A percentile compares a stretch with the other conserved stretches of the same genome.
Conservation (phyloP, 495 filamentous ascomycete genomes). For the Tricharina praecox region DNA sequence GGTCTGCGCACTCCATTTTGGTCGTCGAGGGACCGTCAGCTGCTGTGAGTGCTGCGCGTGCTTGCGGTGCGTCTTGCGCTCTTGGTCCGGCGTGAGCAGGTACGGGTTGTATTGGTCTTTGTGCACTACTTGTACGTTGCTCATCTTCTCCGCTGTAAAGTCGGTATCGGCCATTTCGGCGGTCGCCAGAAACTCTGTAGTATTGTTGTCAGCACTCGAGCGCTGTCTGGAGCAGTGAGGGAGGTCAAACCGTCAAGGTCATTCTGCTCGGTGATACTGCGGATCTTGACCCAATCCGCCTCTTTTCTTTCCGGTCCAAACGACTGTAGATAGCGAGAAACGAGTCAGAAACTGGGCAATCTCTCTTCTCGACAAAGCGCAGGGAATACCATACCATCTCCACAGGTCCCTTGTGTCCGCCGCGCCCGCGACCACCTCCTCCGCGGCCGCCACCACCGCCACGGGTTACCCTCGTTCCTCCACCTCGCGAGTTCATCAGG, state of each 20-base stretch:
- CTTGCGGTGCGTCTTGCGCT: conserved; percentile 58
- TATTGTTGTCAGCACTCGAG: background rate
- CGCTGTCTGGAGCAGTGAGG: background rate
- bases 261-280: conserved; percentile 91
- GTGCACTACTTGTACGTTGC: conserved; percentile 96
- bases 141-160: conserved; percentile 97
- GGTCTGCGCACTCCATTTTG: conserved; percentile 70
- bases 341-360: background rate
- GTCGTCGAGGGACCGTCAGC: conserved; percentile 78
- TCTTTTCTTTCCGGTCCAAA: conserved; percentile 40
- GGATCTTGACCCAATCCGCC: conserved; percentile 87
- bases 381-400: conserved; percentile 5
- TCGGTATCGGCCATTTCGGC: conserved; percentile 94
- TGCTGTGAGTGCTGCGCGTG: conserved; percentile 58
- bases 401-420: conserved; percentile 3
- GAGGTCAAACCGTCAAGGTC: conserved; percentile 57
- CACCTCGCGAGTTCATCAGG: conserved; percentile 23
- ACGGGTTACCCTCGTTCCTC: conserved; percentile 4
- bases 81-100: conserved; percentile 73
- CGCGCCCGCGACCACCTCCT: background rate
- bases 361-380: no score
- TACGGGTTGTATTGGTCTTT: conserved; percentile 89
- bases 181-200: conserved; percentile 59
- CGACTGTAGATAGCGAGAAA: background rate
- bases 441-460: conserved; percentile 3